Percentiles rank a stretch among this genome's conserved stretches.
Evolutionary conservation across 306 rosid genomes (phyloP).

Genomic region (Sphenostylis stenocarpa): DNA sequence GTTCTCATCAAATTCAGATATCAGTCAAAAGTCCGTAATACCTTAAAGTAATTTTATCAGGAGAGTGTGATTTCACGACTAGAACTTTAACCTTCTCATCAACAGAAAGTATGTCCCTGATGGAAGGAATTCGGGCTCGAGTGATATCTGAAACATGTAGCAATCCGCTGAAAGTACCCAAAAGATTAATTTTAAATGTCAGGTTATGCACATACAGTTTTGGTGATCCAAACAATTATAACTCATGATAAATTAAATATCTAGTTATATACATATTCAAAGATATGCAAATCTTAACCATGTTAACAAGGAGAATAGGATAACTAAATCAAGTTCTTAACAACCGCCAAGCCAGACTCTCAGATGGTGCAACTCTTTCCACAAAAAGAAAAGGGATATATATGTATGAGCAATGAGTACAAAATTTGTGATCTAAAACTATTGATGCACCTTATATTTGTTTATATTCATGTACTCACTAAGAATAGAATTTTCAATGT

Average conservation of each 20-base stretch:
- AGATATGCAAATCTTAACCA: neutral
- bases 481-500: neutral
- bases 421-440: neutral
- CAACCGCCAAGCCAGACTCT: slow-evolving; percentile 3
- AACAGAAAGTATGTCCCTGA: slow-evolving; percentile 60
- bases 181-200: slow-evolving; percentile 22
- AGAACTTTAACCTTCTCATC: slow-evolving; percentile 82
- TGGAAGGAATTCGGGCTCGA: slow-evolving; percentile 54
- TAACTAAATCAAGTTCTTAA: neutral
- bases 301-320: neutral
- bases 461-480: neutral
- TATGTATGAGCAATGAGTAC: neutral
- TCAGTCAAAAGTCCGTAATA: slow-evolving; percentile 27
- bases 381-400: neutral
- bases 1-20: neutral
- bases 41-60: slow-evolving; percentile 84
- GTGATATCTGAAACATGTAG: slow-evolving; percentile 84
- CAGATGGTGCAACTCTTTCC: neutral
- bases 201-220: neutral
- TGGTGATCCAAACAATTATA: neutral
- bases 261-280: neutral
- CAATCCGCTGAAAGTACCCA: slow-evolving; percentile 66
- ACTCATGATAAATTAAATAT: neutral
- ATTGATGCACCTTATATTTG: slow-evolving; percentile 1
- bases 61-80: slow-evolving; percentile 69